phyloP scores from a whole-genome alignment of 352 stramenopile genomes.

The Blastocystis sp. region DNA sequence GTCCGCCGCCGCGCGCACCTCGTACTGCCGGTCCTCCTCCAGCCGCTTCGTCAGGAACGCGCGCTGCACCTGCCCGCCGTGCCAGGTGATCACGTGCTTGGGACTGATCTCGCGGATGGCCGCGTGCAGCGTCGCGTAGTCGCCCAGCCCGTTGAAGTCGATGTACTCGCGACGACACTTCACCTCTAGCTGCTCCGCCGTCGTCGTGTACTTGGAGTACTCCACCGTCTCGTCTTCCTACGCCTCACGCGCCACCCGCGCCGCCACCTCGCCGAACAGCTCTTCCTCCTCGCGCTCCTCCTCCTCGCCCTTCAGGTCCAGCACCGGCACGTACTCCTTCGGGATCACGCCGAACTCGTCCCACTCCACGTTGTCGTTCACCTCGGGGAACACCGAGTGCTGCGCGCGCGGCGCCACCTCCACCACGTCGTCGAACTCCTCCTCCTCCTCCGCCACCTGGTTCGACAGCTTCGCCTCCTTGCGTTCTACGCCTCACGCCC shows the following conservation, averaged over 20 bases:
- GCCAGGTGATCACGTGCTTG: constrained; percentile 51
- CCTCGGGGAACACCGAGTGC: background rate
- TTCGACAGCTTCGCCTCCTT: constrained; percentile 10
- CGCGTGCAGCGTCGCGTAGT: constrained; percentile 33
- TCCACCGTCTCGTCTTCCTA: constrained; percentile 21
- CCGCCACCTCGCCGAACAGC: background rate
- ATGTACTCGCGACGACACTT: constrained; percentile 23
- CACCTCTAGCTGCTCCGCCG: background rate
- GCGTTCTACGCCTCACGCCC: constrained; percentile 1
- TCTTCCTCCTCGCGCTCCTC: constrained; percentile 30
- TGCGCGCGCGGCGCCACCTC: background rate
- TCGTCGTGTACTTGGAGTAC: constrained; percentile 43
- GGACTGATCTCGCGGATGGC: constrained; percentile 9
- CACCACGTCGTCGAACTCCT: background rate
- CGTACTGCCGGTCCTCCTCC: constrained; percentile 7
- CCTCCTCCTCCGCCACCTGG: background rate
- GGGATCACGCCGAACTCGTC: constrained; percentile 53
- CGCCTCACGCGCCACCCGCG: background rate
- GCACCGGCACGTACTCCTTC: constrained; percentile 32
- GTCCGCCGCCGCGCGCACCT: background rate
- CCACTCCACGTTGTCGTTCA: constrained; percentile 35
- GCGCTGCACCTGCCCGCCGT: constrained; percentile 1
- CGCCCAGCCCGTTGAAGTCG: constrained; percentile 48
- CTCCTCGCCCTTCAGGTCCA: constrained; percentile 13
- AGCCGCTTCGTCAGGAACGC: constrained; percentile 19